These are phyloP conservation scores for Sanghuangporus sanghuang DNA, from an alignment of 1,284 basidiomycete genomes.

Conservation along the genomic window DNA sequence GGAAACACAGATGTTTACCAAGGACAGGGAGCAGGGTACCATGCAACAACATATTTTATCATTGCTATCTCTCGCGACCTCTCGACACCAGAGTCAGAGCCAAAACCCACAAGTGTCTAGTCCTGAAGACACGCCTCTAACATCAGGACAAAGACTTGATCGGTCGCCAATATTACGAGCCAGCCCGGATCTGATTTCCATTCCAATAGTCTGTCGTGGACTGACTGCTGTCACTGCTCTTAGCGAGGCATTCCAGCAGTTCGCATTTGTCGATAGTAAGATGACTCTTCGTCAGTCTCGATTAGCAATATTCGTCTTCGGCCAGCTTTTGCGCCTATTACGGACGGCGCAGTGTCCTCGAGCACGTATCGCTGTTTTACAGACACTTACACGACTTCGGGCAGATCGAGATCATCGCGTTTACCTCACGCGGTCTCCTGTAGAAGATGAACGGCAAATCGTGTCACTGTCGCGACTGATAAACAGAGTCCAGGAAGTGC, in stretches of 20 bases:
- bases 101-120: not conserved
- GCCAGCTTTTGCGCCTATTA: constrained; percentile 41
- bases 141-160: not conserved
- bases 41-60: constrained; percentile 58
- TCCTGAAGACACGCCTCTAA: not conserved
- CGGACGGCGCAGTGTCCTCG: constrained; percentile 47
- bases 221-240: constrained; percentile 61
- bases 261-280: constrained; percentile 61
- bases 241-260: constrained; percentile 61
- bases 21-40: constrained; percentile 41
- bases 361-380: constrained; percentile 72
- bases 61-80: constrained; percentile 48
- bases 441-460: constrained; percentile 23
- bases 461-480: constrained; percentile 8
- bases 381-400: constrained; percentile 86
- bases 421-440: constrained; percentile 54
- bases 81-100: constrained; percentile 43
- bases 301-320: constrained; percentile 49
- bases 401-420: constrained; percentile 90
- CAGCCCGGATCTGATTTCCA: constrained; percentile 24
- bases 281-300: constrained; percentile 39
- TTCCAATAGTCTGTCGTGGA: constrained; percentile 34
- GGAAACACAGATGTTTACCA: constrained; percentile 34
- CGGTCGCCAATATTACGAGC: constrained; percentile 12
- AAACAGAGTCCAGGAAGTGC: constrained; percentile 12